Evolutionary conservation across 257 asterid species (phyloP).

Genomic region (Nicotiana paniculata): DNA sequence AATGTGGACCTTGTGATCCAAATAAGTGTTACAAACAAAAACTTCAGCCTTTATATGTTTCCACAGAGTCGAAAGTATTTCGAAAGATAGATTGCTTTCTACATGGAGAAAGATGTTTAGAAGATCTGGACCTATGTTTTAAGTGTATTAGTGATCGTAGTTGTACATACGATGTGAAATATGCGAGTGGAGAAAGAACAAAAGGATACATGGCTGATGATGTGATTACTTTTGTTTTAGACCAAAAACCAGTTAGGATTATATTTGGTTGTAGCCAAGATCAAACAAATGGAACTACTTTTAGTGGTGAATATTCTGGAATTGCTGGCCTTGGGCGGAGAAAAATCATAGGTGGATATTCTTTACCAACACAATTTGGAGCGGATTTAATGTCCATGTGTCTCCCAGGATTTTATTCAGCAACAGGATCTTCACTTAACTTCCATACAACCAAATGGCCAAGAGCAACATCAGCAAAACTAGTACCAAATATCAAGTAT

Average conservation of each 20-base stretch:
- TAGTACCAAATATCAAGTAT: not conserved
- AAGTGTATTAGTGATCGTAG: not conserved
- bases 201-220: not conserved
- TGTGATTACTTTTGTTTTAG: not conserved
- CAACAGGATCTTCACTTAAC: not conserved
- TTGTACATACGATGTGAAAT: not conserved
- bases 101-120: not conserved
- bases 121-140: not conserved
- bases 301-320: not conserved
- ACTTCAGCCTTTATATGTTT: not conserved
- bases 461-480: not conserved
- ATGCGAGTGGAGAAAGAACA: not conserved
- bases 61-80: not conserved
- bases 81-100: not conserved
- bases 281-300: not conserved
- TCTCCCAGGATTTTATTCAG: not conserved
- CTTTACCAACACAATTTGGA: not conserved
- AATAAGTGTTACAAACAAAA: not conserved
- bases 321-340: not conserved
- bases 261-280: not conserved
- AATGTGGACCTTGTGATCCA: constrained; percentile 4
- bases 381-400: not conserved
- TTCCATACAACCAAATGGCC: not conserved
- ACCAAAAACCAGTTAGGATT: not conserved
- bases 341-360: not conserved